Evolutionary conservation across 2,329 filamentous ascomycete species (phyloP).

Genomic region (Diaporthe vaccinii): DNA sequence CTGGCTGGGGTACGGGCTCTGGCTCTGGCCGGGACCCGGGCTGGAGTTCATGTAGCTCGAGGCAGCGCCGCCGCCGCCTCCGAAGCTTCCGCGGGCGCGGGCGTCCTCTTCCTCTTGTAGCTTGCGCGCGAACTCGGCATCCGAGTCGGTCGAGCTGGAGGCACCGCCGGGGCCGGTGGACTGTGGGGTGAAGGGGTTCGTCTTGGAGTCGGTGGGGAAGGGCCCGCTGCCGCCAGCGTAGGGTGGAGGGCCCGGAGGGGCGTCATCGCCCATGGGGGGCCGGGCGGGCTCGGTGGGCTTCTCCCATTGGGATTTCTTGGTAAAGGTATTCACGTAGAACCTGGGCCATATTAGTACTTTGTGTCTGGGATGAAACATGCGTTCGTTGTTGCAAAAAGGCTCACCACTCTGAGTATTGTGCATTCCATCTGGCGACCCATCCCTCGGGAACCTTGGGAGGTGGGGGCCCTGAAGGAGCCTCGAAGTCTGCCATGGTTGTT

Average conservation of each 20-base stretch:
- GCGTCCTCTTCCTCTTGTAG: slow-evolving; percentile 89
- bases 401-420: slow-evolving; percentile 85
- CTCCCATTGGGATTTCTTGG: slow-evolving; percentile 93
- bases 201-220: slow-evolving; percentile 70
- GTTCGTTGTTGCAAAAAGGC: slow-evolving; percentile 34
- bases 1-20: slow-evolving; percentile 53
- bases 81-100: slow-evolving; percentile 56
- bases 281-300: slow-evolving; percentile 78
- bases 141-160: slow-evolving; percentile 65
- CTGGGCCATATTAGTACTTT: slow-evolving; percentile 55
- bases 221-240: slow-evolving; percentile 67
- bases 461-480: slow-evolving; percentile 66
- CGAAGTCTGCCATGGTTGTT: slow-evolving; percentile 65
- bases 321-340: slow-evolving; percentile 93
- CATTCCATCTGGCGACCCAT: slow-evolving; percentile 89
- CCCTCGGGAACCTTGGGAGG: slow-evolving; percentile 78
- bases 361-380: not conserved
- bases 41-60: slow-evolving; percentile 52
- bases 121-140: slow-evolving; percentile 80
- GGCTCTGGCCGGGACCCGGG: slow-evolving; percentile 45
- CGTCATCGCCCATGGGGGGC: slow-evolving; percentile 55
- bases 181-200: slow-evolving; percentile 76
- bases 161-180: slow-evolving; percentile 51
- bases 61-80: slow-evolving; percentile 50
- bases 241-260: slow-evolving; percentile 74